These are phyloP conservation scores for Neonectria magnoliae DNA, from an alignment of 2,329 filamentous ascomycete species.

Conservation along the genomic window DNA sequence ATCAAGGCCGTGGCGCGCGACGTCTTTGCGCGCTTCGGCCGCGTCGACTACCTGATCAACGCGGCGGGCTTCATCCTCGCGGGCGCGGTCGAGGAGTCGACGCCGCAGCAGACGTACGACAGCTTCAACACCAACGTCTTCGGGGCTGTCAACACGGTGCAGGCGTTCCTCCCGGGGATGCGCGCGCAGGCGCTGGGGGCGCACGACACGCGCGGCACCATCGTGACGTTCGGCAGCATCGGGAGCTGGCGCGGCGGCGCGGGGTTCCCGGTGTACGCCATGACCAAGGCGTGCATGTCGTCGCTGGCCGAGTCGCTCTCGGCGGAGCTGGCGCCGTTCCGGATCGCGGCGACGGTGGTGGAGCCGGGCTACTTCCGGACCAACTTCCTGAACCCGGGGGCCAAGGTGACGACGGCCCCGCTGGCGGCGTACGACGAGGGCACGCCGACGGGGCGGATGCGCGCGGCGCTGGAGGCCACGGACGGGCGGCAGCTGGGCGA, in stretches of 20 bases:
- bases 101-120: constrained; percentile 48
- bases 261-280: constrained; percentile 52
- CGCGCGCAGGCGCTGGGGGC: constrained; percentile 48
- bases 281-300: constrained; percentile 59
- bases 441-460: constrained; percentile 42
- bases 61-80: constrained; percentile 58
- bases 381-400: constrained; percentile 54
- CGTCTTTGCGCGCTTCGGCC: constrained; percentile 46
- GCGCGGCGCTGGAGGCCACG: constrained; percentile 45
- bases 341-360: constrained; percentile 53
- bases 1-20: constrained; percentile 50
- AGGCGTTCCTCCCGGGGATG: constrained; percentile 59
- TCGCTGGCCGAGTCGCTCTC: constrained; percentile 56
- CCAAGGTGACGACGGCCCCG: constrained; percentile 39
- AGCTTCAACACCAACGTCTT: constrained; percentile 65
- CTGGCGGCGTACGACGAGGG: constrained; percentile 46
- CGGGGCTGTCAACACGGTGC: constrained; percentile 59
- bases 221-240: constrained; percentile 60
- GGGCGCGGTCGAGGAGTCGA: constrained; percentile 53
- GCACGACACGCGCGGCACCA: constrained; percentile 35
- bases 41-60: constrained; percentile 60
- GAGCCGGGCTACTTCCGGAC: constrained; percentile 67
- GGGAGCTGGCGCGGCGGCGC: constrained; percentile 54
- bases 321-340: constrained; percentile 57
- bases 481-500: constrained; percentile 66